Base-by-base conservation (phyloP, 2,329 filamentous ascomycete species). In the Aspergillus nomiae region DNA sequence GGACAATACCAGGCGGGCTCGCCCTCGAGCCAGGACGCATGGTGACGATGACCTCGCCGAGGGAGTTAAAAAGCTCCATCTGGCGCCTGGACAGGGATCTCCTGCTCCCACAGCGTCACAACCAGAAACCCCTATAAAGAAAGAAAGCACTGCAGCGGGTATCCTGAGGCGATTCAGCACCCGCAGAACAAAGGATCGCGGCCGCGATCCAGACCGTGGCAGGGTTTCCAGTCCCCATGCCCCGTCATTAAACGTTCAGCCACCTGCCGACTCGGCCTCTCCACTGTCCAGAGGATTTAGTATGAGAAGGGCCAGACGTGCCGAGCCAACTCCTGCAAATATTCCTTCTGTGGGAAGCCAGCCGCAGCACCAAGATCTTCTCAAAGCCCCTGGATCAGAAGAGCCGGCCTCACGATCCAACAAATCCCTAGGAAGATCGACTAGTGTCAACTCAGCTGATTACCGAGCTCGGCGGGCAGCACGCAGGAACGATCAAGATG, bases 111-210 rank as follows among this genome's bases (percentile, higher is more conserved):
- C 84, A 48, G 85, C 89, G 30, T 84, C 87, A 26, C 86, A 87
- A 36, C 76, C 82, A 24, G 89, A 88, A 74, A 85, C 84, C 11
- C 83, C 87, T 6, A 82, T 82, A 56, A 94, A 92, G 81, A 96
- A 95, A 77, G 94, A 97, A 76, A 95, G 92, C 71, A 88, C 92
- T 5, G 92, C 94, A 41, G 91, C 89, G 30, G 92, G 94, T 32
- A 83, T 99, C 57, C 82, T 99, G 56, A 87, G 95, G 68, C 87
- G 95, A 43, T 94, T 99, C 76, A 98, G 94, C 80, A 98, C 95
- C 9, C 88, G 94, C 86, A 76, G 92, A 91, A 68, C 86, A 84
- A 69, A 87, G 86, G 78, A 85, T 85, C 75, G 78, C 78, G 73
- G 74, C 55, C 77, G 78, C 24, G 78, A 80, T 56, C 66, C 70